Base-by-base conservation (phyloP, 331 rosid genomes). In the Dryas integrifolia region DNA sequence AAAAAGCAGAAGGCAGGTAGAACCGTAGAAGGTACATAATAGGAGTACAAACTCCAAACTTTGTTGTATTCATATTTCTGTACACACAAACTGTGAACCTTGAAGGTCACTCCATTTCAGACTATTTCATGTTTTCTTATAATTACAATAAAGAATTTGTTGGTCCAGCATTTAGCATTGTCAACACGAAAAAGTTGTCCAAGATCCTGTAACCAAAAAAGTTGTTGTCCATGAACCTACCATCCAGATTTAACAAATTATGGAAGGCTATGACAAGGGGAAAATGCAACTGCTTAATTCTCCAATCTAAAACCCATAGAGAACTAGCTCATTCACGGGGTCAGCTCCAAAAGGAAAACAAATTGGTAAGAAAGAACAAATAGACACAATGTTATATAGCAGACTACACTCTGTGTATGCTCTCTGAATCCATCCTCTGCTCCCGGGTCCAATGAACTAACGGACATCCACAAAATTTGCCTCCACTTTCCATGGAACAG, bases 221-320 rank as follows among this genome's bases (percentile, higher is more conserved):
- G 35, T 30, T 30, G 24, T 15, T n/a, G 67, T 41, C 26, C 48
- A 41, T 40, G 26, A 62, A 40, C 67, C 30, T 14, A 39, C 67
- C 48, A 62, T 7, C 26, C 24, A 14, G 3, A 30, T 14, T 67
- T 16, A 62, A 40, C 30, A 62, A 5, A 9, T 12, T n/a, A 62
- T n/a, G 67, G 48, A 48, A n/a, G 35, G 26, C 38, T 26, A 47
- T 6, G 67, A 8, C 3, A 62, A 7, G 50, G n/a, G 6, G 41
- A 50, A 24, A 53, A 0, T 5, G 9, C 4, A 38, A 46, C 2
- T 2, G 86, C 87, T 74, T 48, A 68, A 76, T 83, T 82, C 86
- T 81, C 92, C 81, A 75, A 56, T 78, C 69, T 35, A 77, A 88
- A 81, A 71, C 58, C 75, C 41, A 59, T 21, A 82, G 88, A 84